Evolutionary conservation across 441 rosid genomes (phyloP), one percentile per base, ranked within the genome.

Genomic region (Corymbia citriodora): DNA sequence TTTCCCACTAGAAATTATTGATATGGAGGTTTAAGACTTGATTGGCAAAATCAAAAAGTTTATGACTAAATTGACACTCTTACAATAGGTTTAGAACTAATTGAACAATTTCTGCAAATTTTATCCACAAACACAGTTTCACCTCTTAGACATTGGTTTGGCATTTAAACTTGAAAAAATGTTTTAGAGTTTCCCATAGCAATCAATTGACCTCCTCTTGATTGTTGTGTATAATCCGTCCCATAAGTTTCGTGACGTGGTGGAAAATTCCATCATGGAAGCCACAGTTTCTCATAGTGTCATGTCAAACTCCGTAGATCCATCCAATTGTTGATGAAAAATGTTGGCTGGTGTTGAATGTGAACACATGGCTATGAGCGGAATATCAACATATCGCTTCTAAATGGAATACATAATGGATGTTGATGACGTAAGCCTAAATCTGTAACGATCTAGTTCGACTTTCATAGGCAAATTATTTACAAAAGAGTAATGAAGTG

Each of bases 21-120:
- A 70, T 9, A 14, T 70, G 6, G 12, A 1, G 3, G 12, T 9
- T 70, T 36, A 68, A 27, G 0, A 15, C 3, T 31, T 29, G 18
- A 68, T n/a, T 16, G 3, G 0, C 1, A 68, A 68, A n/a, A 68
- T 31, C 31, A 4, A n/a, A 68, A 68, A 16, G 0, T 8, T 68
- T 31, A 31, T 8, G 2, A 68, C 0, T 16, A 0, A n/a, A 68
- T 68, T 68, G 11, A 27, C 40, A 31, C 31, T 0, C 2, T 0
- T 8, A 16, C 4, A 2, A 31, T 16, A 31, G 9, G 40, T 68
- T 31, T n/a, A 9, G 9, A 68, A 68, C 7, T 68, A 21, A 31
- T 68, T 68, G 1, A n/a, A 68, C 2, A 68, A 68, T 68, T n/a
- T 68, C 7, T 2, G 0, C 74, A 68, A 65, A 31, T 8, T 68